Evolutionary conservation across 176 grass and related monocot genomes (phyloP), one percentile per base, ranked within the genome.

Genomic region (Tuctoria greenei): DNA sequence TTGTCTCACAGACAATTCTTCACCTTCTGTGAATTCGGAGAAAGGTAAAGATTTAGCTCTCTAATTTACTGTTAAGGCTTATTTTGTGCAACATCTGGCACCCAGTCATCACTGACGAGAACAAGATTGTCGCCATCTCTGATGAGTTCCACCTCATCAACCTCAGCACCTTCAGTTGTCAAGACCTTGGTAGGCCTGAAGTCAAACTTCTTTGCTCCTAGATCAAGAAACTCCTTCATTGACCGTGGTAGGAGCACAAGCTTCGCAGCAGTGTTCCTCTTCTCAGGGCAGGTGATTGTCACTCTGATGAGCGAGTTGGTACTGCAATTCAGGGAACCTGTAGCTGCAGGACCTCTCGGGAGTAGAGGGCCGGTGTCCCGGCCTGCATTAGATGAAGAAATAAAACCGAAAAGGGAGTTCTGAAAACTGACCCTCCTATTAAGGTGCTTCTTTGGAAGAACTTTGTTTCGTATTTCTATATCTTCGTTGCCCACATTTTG

Each of bases 41-140:
- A 72, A 20, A n/a, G 35, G 13, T 61, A n/a, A 68, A 46, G 13
- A 60, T 13, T 34, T 0, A 61, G 12, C 45, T 66, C 31, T n/a
- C 9, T 46, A 2, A 31, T 31, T 31, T 36, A 8, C 38, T 14
- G 38, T 70, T 11, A 45, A 24, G 15, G 23, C 34, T 60, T 58
- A 18, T 74, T 71, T 25, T 86, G 69, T 20, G 3, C 35, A n/a
- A 66, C 60, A 75, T 88, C 80, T 51, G 78, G 71, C 63, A 31
- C 50, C 79, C 85, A 85, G 5, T 71, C 85, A 66, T 78, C 39
- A 60, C 78, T 82, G 50, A 40, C 89, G 26, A 99, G 87, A 79
- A 90, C 55, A 69, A 99, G 77, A 40, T 66, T 86, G 76, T 99
- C 95, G 6, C 95, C 89, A 4, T 99, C 95, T 81, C 95, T 88